Conservation (phyloP, 176 grass and related monocot genomes). For the Bolboschoenus planiculmis region DNA sequence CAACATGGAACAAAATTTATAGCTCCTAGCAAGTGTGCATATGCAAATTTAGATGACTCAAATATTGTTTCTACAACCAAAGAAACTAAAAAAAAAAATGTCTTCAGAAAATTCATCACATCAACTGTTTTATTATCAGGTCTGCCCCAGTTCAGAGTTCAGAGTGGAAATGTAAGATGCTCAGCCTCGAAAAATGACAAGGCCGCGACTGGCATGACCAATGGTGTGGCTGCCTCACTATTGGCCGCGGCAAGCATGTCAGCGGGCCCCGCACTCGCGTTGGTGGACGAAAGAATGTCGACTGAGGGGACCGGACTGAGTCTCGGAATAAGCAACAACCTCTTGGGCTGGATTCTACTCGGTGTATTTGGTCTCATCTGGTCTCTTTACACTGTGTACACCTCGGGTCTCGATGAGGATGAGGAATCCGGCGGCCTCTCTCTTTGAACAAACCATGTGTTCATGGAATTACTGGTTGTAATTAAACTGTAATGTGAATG, state of each 20-base stretch:
- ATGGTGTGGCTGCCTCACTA: conserved; percentile 25
- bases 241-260: conserved; percentile 34
- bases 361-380: conserved; percentile 91
- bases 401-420: conserved; percentile 81
- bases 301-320: conserved; percentile 96
- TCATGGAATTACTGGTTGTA: conserved; percentile 2
- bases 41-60: not conserved
- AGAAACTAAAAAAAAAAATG: not conserved
- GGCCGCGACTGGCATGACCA: conserved; percentile 6
- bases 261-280: conserved; percentile 59
- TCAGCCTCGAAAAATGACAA: conserved; percentile 46
- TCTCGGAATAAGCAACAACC: conserved; percentile 92
- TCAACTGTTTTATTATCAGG: conserved; percentile 31
- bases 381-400: conserved; percentile 87
- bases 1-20: not conserved
- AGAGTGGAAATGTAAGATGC: conserved; percentile 54
- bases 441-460: conserved; percentile 31
- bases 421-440: conserved; percentile 83
- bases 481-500: conserved; percentile 21
- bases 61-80: no score
- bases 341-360: conserved; percentile 78
- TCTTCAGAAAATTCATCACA: not conserved
- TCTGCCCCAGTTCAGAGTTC: conserved; percentile 51
- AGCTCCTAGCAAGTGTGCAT: not conserved
- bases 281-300: conserved; percentile 87